These are phyloP conservation scores for Penicillium turbatum DNA, from an alignment of 495 filamentous ascomycete genomes.

Conservation along the genomic window DNA sequence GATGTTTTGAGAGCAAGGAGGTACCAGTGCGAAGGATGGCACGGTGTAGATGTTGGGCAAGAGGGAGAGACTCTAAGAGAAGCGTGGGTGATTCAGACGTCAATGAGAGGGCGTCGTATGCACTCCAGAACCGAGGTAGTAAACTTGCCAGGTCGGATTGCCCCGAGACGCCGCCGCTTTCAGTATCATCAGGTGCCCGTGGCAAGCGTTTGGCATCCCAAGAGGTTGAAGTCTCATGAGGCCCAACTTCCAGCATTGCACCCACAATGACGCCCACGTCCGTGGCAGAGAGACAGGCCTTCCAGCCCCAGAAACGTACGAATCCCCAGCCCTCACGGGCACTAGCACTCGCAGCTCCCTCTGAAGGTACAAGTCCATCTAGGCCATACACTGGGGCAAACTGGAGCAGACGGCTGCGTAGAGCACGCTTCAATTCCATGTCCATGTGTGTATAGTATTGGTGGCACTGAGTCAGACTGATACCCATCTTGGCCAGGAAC, in stretches of 20 bases:
- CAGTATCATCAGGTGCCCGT: conserved; percentile 36
- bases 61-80: conserved; percentile 69
- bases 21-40: conserved; percentile 94
- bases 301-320: conserved; percentile 96
- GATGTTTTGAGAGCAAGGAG: conserved; percentile 82
- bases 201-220: conserved; percentile 38
- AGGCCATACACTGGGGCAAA: conserved; percentile 89
- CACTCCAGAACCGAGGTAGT: conserved; percentile 76
- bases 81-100: conserved; percentile 42
- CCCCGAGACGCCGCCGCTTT: conserved; percentile 13
- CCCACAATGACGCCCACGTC: conserved; percentile 89
- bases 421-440: conserved; percentile 86
- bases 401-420: conserved; percentile 80
- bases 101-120: conserved; percentile 75
- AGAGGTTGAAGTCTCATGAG: conserved; percentile 30
- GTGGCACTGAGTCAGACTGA: conserved; percentile 86
- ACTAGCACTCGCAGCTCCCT: conserved; percentile 45
- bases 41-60: conserved; percentile 81
- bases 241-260: conserved; percentile 86
- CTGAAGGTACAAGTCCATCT: conserved; percentile 79
- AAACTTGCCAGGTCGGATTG: conserved; percentile 39
- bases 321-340: conserved; percentile 90
- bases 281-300: conserved; percentile 83
- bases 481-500: conserved; percentile 95
- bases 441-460: conserved; percentile 98